Base-by-base conservation (phyloP, 2,329 filamentous ascomycete genomes). In the Paraphoma sp. region DNA sequence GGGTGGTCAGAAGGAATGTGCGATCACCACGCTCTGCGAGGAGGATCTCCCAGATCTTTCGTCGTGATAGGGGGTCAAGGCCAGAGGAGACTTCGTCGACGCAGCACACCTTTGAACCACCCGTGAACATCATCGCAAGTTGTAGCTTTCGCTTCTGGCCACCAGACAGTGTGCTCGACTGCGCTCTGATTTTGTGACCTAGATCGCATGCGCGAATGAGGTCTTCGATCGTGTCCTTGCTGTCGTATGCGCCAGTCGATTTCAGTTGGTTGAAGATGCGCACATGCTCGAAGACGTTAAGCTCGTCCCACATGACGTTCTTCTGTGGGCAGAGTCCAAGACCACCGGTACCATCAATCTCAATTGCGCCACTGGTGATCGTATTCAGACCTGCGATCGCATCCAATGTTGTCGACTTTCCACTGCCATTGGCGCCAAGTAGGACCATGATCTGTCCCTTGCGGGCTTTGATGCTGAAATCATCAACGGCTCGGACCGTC, bases 41-140 rank as follows among this genome's bases (percentile, higher is more conserved):
- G 18, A 97, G 81, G 57, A 97, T 97, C 65, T 97, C 92, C 93
- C 93, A 97, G 23, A 97, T 91, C 78, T 96, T 97, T 29, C 93
- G 82, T 52, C 94, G 84, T 17, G 90, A 93, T 1, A 97, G 80
- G 0, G 94, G 93, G 71, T 97, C 93, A 17, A 97, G 83, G 12
- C 93, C 94, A 57, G 89, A 93, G 40, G 90, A 93, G 12, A 97
- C 92, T 76, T 97, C 94, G 65, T 97, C 93, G 6, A 97, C 87
- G 68, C 92, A 95, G 77, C 93, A 97, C 0, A 97, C 89, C 23
- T 87, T 87, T 59, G 90, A 94, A 10, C 92, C 93, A 59, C 94
- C 93, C 3, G 92, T 96, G 65, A 97, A 87, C 92, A 97, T 97
- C 87, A 97, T 94, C 5, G 92, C 93, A 2, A 97, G 82, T 75